Base-by-base conservation (phyloP, 2,329 filamentous ascomycete genomes). In the Cladosporium sphaerospermum region DNA sequence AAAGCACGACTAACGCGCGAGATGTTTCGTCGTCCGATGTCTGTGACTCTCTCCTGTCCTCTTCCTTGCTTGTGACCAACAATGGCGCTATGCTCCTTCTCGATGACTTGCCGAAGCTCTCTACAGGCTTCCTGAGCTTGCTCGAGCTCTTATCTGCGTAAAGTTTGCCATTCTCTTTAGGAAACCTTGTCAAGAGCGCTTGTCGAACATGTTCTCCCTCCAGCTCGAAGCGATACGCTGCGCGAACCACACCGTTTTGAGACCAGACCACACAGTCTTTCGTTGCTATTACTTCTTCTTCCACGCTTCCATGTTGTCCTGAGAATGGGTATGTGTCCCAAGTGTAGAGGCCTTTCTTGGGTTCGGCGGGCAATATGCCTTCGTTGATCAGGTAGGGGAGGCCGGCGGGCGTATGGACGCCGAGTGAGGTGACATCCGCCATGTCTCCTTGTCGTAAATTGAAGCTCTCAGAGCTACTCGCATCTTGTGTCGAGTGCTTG, bases 391-490 rank as follows among this genome's bases (percentile, higher is more conserved):
- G 84, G 75, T 93, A 89, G 57, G 82, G 83, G 59, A 97, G 78
- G 59, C 86, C 90, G 56, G 87, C 82, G 56, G 95, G 91, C 73
- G 87, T 84, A 75, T 97, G 92, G 66, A 96, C 78, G 70, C 93
- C 93, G 65, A 96, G 81, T 59, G 92, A 96, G 71, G 83, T 88
- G 73, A 96, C 83, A 67, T 87, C 84, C 62, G 92, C 92, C 95
- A 99, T 99, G n/a, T 53, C 40, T 41, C 43, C 40, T 31, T 36
- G 31, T 19, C 32, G 45, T 49, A 39, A 13, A 28, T 28, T 5
- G 7, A 28, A 7, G 23, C 23, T 28, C 23, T 28, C 23, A 28
- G 4, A 7, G 23, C 23, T 7, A 28, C 23, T 28, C 23, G 23
- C 23, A 28, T 28, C 23, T 28, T 28, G 23, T 28, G 23, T 28